Evolutionary conservation across 495 filamentous ascomycete genomes (phyloP).

Genomic region (Cudoniella acicularis): DNA sequence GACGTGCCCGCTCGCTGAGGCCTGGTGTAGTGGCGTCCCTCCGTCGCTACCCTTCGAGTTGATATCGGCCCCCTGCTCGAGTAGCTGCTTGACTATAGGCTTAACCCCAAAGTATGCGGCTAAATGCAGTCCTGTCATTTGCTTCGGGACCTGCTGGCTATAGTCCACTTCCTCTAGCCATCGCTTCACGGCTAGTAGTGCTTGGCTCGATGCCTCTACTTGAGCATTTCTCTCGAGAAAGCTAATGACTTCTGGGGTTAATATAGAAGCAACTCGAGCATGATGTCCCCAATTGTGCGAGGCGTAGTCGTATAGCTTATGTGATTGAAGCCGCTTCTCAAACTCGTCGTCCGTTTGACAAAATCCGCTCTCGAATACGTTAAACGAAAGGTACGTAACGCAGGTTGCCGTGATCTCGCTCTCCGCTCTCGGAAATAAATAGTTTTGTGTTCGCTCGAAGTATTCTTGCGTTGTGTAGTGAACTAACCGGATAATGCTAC

Average conservation of each 20-base stretch:
- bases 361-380: no score
- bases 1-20: conserved; percentile 34
- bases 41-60: neutral
- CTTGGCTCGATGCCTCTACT: no score
- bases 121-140: no score
- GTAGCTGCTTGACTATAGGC: neutral
- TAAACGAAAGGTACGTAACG: no score
- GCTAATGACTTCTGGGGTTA: neutral
- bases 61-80: neutral
- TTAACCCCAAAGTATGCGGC: conserved; percentile 22
- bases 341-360: no score
- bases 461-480: conserved; percentile 56
- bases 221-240: conserved; percentile 24
- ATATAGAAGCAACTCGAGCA: conserved; percentile 23
- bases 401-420: conserved; percentile 35
- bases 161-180: no score
- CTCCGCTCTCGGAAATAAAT: conserved; percentile 36
- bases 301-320: conserved; percentile 14
- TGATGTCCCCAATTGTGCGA: conserved; percentile 34
- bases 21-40: conserved; percentile 20
- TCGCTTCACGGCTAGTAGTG: no score
- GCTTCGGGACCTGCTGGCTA: no score
- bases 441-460: conserved; percentile 34
- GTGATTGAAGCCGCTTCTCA: no score
- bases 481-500: conserved; percentile 45